Conservation (phyloP, 1,284 basidiomycete genomes). For the Ustilago crameri region DNA sequence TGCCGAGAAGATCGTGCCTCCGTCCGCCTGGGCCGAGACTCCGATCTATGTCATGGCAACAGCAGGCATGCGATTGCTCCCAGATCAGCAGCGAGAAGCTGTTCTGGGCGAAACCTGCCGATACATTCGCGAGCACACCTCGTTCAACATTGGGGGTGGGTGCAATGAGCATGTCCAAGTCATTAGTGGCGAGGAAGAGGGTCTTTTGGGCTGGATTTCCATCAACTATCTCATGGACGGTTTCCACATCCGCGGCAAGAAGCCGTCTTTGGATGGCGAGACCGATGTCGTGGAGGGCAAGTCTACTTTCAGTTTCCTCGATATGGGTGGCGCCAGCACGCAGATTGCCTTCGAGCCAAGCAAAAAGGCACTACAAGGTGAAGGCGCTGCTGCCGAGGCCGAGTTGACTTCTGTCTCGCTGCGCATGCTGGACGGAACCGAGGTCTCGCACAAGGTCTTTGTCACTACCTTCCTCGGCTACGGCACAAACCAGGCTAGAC, state of each 20-base stretch:
- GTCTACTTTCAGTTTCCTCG: slow-evolving; percentile 95
- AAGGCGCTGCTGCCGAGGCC: slow-evolving; percentile 54
- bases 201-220: slow-evolving; percentile 95
- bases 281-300: slow-evolving; percentile 69
- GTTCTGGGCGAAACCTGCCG: slow-evolving; percentile 82
- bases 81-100: slow-evolving; percentile 76
- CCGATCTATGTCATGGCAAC: slow-evolving; percentile 95
- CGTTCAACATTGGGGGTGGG: slow-evolving; percentile 73
- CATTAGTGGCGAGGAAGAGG: slow-evolving; percentile 97
- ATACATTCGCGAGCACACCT: slow-evolving; percentile 84
- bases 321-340: slow-evolving; percentile 98
- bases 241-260: slow-evolving; percentile 72
- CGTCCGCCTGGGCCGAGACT: slow-evolving; percentile 82
- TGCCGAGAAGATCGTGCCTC: slow-evolving; percentile 84
- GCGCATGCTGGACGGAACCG: slow-evolving; percentile 83
- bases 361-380: slow-evolving; percentile 73
- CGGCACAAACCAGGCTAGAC: slow-evolving; percentile 93
- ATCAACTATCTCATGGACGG: slow-evolving; percentile 99
- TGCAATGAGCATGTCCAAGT: slow-evolving; percentile 91
- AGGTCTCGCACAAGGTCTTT: slow-evolving; percentile 91
- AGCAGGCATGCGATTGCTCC: slow-evolving; percentile 92
- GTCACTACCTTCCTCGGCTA: slow-evolving; percentile 99
- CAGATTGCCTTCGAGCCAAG: slow-evolving; percentile 92
- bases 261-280: slow-evolving; percentile 38
- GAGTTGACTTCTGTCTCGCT: slow-evolving; percentile 74